A percentile compares a stretch with the other conserved stretches of the same genome.
phyloP scores from a whole-genome alignment of 139 green algal species.

The Picochlorum sp. region DNA sequence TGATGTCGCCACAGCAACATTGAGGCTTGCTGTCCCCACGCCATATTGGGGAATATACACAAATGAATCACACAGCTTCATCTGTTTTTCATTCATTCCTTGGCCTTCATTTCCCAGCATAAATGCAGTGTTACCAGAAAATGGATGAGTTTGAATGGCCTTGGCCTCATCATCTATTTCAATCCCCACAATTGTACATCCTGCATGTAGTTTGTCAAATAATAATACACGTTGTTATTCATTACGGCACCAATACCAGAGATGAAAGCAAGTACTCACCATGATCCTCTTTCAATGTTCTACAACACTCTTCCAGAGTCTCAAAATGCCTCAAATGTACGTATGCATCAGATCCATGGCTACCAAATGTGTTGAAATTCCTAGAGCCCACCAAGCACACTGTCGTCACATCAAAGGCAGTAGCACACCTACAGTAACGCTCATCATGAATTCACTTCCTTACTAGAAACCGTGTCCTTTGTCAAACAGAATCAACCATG shows the following conservation, averaged over 20 bases:
- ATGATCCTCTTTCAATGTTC: conserved; percentile 31
- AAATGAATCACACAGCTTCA: conserved; percentile 77
- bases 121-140: conserved; percentile 74
- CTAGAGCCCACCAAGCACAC: conserved; percentile 75
- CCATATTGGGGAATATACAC: conserved; percentile 91
- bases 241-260: too few species aligned
- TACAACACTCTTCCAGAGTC: conserved; percentile 57
- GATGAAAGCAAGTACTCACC: conserved; percentile 12
- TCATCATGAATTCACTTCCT: too few species aligned
- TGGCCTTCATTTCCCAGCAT: conserved; percentile 90
- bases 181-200: conserved; percentile 70
- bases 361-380: conserved; percentile 84
- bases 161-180: conserved; percentile 72
- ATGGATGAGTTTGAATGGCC: conserved; percentile 66
- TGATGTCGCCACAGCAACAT: conserved; percentile 81
- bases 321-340: conserved; percentile 62
- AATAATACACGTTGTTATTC: background rate
- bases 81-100: conserved; percentile 70
- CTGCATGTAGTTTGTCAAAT: conserved; percentile 6
- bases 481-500: background rate
- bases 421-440: conserved; percentile 21
- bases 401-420: conserved; percentile 35
- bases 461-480: too few species aligned
- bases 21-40: conserved; percentile 84
- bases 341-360: conserved; percentile 61